Percentiles rank a stretch among this genome's conserved stretches.
phyloP scores from a whole-genome alignment of 2,329 filamentous ascomycete species.

The Aspergillus sclerotialis region DNA sequence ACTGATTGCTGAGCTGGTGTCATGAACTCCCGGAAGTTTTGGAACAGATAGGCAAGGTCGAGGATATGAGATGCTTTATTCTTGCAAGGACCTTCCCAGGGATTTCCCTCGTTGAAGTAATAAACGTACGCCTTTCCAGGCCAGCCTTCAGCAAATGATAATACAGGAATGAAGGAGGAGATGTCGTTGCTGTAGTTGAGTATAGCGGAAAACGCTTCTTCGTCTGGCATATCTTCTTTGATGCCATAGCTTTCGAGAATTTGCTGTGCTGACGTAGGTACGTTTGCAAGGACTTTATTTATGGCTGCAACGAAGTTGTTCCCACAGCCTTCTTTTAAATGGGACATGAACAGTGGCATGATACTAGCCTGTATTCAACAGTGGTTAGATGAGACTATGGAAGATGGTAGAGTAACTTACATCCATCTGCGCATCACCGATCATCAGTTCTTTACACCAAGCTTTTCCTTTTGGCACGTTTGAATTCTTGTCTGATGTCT shows the following conservation, averaged over 20 bases:
- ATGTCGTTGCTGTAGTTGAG: constrained; percentile 42
- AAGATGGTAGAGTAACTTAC: constrained; percentile 20
- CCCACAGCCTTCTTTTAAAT: constrained; percentile 15
- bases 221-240: constrained; percentile 26
- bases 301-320: constrained; percentile 16
- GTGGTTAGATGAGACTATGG: constrained; percentile 3
- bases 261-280: constrained; percentile 18
- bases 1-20: constrained; percentile 22
- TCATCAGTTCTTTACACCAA: constrained; percentile 43
- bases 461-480: constrained; percentile 32
- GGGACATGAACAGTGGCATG: constrained; percentile 20
- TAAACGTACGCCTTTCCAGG: constrained; percentile 31
- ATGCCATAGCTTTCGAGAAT: constrained; percentile 37
- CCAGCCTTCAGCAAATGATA: constrained; percentile 35
- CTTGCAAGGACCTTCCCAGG: constrained; percentile 39
- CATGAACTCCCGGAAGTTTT: constrained; percentile 40
- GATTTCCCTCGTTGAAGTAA: constrained; percentile 43
- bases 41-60: constrained; percentile 40
- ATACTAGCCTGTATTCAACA: constrained; percentile 20
- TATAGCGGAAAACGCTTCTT: constrained; percentile 36
- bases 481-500: constrained; percentile 15
- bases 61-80: constrained; percentile 39
- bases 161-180: constrained; percentile 38
- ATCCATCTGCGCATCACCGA: constrained; percentile 44
- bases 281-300: constrained; percentile 9